Percentiles rank a stretch among this genome's conserved stretches.
phyloP scores from a whole-genome alignment of 257 asterid genomes.

The Rhazya stricta region DNA sequence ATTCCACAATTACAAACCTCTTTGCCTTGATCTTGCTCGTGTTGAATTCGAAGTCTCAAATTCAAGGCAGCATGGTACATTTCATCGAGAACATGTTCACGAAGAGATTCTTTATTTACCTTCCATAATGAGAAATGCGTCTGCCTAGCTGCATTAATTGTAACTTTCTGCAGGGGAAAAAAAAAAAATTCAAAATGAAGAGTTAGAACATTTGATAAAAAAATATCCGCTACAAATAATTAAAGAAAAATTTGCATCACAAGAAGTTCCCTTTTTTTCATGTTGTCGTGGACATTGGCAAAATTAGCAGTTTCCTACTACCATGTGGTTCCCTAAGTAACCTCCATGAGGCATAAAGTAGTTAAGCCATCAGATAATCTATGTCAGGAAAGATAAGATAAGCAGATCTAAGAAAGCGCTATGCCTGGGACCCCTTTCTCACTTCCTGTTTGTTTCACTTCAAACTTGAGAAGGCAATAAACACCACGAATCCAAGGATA shows the following conservation, averaged over 20 bases:
- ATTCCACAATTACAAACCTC: slow-evolving; percentile 40
- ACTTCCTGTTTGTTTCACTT: background rate
- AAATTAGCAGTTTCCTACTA: background rate
- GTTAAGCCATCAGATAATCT: too few relatives aligned
- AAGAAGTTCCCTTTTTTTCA: background rate
- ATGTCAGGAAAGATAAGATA: too few relatives aligned
- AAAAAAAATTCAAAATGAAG: background rate
- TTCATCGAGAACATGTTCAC: slow-evolving; percentile 58
- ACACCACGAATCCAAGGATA: background rate
- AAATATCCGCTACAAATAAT: background rate
- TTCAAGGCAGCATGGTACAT: slow-evolving; percentile 85
- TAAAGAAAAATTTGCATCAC: too few relatives aligned
- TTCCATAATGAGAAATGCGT: slow-evolving; percentile 45
- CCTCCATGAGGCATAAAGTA: background rate
- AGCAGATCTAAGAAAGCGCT: too few relatives aligned
- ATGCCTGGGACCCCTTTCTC: background rate
- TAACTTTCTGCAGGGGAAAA: slow-evolving; percentile 52
- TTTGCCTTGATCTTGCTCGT: slow-evolving; percentile 58
- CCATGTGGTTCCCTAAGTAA: too few relatives aligned
- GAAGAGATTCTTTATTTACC: slow-evolving; percentile 39
- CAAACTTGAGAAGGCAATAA: background rate
- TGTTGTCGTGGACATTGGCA: background rate
- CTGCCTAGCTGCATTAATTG: slow-evolving; percentile 30
- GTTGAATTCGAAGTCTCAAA: slow-evolving; percentile 60
- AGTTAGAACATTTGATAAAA: background rate